phyloP scores from a whole-genome alignment of 345 rosid species.

The Psidium friedrichsthalianum region DNA sequence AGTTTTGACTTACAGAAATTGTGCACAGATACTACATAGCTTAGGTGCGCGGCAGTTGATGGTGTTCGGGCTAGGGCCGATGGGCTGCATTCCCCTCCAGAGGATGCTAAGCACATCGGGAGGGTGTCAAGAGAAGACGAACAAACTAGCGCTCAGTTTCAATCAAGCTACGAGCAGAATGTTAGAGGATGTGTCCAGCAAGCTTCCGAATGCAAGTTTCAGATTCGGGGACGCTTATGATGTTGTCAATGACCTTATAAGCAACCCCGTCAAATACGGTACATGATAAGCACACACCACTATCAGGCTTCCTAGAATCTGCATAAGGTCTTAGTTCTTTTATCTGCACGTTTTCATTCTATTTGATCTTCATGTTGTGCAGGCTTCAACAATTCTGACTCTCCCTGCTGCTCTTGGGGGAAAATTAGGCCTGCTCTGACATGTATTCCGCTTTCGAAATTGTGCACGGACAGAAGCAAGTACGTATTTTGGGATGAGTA shows the following conservation, averaged over 20 bases:
- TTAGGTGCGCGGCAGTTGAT: slow-evolving; percentile 63
- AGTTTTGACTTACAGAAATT: not conserved
- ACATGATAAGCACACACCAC: not conserved
- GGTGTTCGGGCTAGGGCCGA: slow-evolving; percentile 88
- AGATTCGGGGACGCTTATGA: slow-evolving; percentile 84
- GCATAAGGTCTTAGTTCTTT: not conserved
- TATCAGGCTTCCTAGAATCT: not conserved
- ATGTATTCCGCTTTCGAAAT: slow-evolving; percentile 64
- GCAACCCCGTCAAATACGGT: slow-evolving; percentile 64
- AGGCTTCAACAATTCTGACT: slow-evolving; percentile 69
- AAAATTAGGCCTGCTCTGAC: slow-evolving; percentile 83
- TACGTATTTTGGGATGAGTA: slow-evolving; percentile 96
- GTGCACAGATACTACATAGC: slow-evolving; percentile 37
- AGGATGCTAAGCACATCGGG: slow-evolving; percentile 58
- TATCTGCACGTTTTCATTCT: not conserved
- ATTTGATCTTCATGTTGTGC: not conserved
- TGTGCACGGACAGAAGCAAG: slow-evolving; percentile 85
- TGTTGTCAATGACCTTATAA: slow-evolving; percentile 61
- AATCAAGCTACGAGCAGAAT: slow-evolving; percentile 48
- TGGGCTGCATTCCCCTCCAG: slow-evolving; percentile 97
- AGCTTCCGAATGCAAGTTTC: slow-evolving; percentile 50
- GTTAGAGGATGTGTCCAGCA: slow-evolving; percentile 22
- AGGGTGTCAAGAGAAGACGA: slow-evolving; percentile 55
- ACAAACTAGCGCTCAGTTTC: slow-evolving; percentile 58
- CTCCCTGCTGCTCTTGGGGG: slow-evolving; percentile 90